Conservation (phyloP, 1,284 basidiomycete species). For the Anthracocystis setariae region DNA sequence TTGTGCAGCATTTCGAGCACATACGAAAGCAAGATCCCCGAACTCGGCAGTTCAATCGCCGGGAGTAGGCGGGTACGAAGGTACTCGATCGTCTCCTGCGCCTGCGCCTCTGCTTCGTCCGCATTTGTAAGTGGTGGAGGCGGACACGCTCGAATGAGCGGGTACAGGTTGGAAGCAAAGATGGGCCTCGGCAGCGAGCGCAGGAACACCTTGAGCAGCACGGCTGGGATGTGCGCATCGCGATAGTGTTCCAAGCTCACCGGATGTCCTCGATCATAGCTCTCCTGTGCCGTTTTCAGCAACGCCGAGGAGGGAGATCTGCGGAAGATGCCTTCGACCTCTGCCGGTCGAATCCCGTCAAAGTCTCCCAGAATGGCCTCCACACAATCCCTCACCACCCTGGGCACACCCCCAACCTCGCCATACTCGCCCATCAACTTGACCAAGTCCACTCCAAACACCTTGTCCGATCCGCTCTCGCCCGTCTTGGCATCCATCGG, state of each 20-base stretch:
- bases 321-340: slow-evolving; percentile 82
- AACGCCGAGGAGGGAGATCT: slow-evolving; percentile 78
- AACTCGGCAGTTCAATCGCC: slow-evolving; percentile 74
- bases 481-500: neutral
- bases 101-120: slow-evolving; percentile 61
- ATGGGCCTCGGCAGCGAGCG: slow-evolving; percentile 80
- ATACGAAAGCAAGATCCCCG: slow-evolving; percentile 78
- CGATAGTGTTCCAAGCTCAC: slow-evolving; percentile 78
- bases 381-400: slow-evolving; percentile 80
- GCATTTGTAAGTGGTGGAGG: slow-evolving; percentile 9
- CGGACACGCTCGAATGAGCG: slow-evolving; percentile 77
- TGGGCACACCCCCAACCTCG: slow-evolving; percentile 80
- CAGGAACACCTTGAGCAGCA: slow-evolving; percentile 83
- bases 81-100: slow-evolving; percentile 70
- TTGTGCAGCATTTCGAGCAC: slow-evolving; percentile 80
- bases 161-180: slow-evolving; percentile 77
- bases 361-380: slow-evolving; percentile 72
- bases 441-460: slow-evolving; percentile 80
- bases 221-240: slow-evolving; percentile 82
- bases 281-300: slow-evolving; percentile 78
- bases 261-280: slow-evolving; percentile 83
- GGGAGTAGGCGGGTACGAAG: slow-evolving; percentile 70
- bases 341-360: slow-evolving; percentile 71
- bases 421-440: slow-evolving; percentile 80
- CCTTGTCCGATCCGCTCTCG: slow-evolving; percentile 76